Percentiles rank a stretch among this genome's conserved stretches.
These are phyloP conservation scores for Casuarina equisetifolia DNA, from an alignment of 306 rosid species.

Conservation along the genomic window DNA sequence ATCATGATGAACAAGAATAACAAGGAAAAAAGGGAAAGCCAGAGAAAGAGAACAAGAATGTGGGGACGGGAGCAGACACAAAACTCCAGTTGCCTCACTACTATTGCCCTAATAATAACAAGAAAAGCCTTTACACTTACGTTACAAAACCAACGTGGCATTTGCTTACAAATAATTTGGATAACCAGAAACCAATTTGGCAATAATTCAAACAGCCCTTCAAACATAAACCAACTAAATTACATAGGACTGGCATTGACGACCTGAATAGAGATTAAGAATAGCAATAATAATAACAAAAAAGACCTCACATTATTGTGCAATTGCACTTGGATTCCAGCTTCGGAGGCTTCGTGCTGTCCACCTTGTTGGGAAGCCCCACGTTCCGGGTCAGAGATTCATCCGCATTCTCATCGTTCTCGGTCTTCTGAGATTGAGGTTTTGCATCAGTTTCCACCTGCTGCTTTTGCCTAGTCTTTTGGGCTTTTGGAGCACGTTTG, in stretches of 20 bases:
- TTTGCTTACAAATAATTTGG: constrained; percentile 57
- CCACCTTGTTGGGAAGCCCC: constrained; percentile 71
- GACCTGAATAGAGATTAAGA: constrained; percentile 2
- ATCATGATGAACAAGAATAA: constrained; percentile 26
- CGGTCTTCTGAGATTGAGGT: constrained; percentile 39
- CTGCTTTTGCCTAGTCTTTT: constrained; percentile 51
- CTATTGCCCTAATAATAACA: constrained; percentile 40
- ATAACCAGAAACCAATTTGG: constrained; percentile 47
- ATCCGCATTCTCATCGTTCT: constrained; percentile 47
- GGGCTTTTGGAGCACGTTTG: constrained; percentile 58
- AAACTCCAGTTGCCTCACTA: constrained; percentile 46
- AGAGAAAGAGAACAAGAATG: constrained; percentile 44
- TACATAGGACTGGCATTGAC: constrained; percentile 29
- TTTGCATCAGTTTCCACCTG: constrained; percentile 54
- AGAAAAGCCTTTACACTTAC: constrained; percentile 64
- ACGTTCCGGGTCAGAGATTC: constrained; percentile 52
- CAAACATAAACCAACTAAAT: constrained; percentile 29
- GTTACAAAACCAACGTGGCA: constrained; percentile 55
- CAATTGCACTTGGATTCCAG: constrained; percentile 97
- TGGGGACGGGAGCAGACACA: constrained; percentile 48
- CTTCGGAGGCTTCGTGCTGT: constrained; percentile 73
- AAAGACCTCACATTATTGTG: constrained; percentile 74
- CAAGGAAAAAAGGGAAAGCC: no score
- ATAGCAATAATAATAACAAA: constrained; percentile 1
- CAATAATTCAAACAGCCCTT: constrained; percentile 48